Evolutionary conservation across 306 rosid genomes (phyloP).

Genomic region (Echinosophora koreensis): DNA sequence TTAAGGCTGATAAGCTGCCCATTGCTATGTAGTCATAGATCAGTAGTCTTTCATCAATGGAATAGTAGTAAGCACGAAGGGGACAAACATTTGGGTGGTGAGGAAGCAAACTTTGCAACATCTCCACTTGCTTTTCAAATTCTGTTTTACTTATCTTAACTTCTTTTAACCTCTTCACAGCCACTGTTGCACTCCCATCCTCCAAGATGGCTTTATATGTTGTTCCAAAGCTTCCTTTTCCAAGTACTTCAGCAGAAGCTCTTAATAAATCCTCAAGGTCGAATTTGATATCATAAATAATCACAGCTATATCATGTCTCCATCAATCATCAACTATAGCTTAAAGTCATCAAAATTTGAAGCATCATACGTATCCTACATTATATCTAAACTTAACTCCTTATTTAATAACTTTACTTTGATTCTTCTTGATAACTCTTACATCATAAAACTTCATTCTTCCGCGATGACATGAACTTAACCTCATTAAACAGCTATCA

Average conservation of each 20-base stretch:
- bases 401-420: too few relatives aligned
- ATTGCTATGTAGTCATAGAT: constrained; percentile 57
- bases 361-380: too few relatives aligned
- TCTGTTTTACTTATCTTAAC: constrained; percentile 66
- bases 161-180: constrained; percentile 75
- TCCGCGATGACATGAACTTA: too few relatives aligned
- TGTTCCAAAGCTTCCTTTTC: constrained; percentile 82
- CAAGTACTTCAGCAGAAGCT: constrained; percentile 84
- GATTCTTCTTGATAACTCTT: too few relatives aligned
- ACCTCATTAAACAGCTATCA: too few relatives aligned
- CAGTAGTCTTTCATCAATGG: constrained; percentile 68
- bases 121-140: constrained; percentile 64
- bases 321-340: too few relatives aligned
- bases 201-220: constrained; percentile 81
- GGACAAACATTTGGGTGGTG: constrained; percentile 62
- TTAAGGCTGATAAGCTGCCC: constrained; percentile 55
- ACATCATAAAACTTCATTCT: too few relatives aligned
- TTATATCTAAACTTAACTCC: too few relatives aligned
- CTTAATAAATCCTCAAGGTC: too few relatives aligned
- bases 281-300: too few relatives aligned
- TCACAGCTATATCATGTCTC: too few relatives aligned
- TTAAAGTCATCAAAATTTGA: too few relatives aligned
- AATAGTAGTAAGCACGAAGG: constrained; percentile 64
- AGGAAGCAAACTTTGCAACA: constrained; percentile 43
- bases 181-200: constrained; percentile 68